Base-by-base conservation (phyloP, 2,329 filamentous ascomycete genomes). In the Lojkania enalia region DNA sequence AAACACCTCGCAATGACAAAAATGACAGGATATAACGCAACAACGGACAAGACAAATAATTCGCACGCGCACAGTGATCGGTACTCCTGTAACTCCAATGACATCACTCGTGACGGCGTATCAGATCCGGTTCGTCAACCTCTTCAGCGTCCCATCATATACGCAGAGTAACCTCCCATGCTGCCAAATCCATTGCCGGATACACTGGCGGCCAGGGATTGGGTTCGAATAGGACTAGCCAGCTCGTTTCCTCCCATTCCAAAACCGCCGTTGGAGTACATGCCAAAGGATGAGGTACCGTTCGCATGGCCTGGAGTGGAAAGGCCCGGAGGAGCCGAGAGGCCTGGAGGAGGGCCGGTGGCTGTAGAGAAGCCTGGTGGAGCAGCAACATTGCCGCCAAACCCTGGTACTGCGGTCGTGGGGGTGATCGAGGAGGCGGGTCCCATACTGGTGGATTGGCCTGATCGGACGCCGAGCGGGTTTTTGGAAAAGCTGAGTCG, bases 401-500 rank as follows among this genome's bases (percentile, higher is more conserved):
- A 82, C 21, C 80, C 80, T 29, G 76, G 76, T 57, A 84, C 66
- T n/a, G 75, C 70, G 7, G 74, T 74, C 27, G 76, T 75, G 3
- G 77, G 74, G 16, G 74, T 72, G 49, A 82, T 72, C 7, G 74
- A 70, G 30, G 75, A 76, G n/a, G 74, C 64, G 15, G 76, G 70
- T 29, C 73, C 77, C 67, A 79, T 75, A 47, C 72, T 78, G 39
- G 74, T 75, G 25, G 76, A 77, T 61, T 91, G 89, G 19, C 83
- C 84, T 1, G 88, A 90, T 35, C 94, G 86, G 20, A 97, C 92
- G 16, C 94, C 94, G 1, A 97, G 79, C 0, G 94, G 94, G 60
- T 97, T 97, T 75, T 97, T 97, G 20, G 92, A 96, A 70, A 96
- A 99, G 70, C 90, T 96, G 44, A 99, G 77, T 18, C 94, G 86